Evolutionary conservation across 73 alveolate genomes (phyloP).

Genomic region (Paraurostyla sp.): DNA sequence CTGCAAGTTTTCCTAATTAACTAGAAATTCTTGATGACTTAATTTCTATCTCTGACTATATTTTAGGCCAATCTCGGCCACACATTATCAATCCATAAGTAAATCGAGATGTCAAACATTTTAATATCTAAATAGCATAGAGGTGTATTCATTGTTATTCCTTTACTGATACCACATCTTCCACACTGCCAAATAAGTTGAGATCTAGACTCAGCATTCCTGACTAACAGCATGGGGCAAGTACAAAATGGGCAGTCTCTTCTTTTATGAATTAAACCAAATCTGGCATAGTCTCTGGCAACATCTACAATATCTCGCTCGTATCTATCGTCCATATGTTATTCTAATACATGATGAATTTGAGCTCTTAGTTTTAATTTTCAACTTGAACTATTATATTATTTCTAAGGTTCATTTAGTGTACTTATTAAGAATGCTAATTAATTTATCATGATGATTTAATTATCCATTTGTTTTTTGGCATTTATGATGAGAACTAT

Average conservation of each 20-base stretch:
- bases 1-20: slow-evolving; percentile 55
- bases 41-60: slow-evolving; percentile 49
- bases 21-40: slow-evolving; percentile 45
- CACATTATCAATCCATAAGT: slow-evolving; percentile 60
- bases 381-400: too few relatives aligned
- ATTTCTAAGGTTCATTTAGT: too few relatives aligned
- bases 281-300: slow-evolving; percentile 43
- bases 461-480: too few relatives aligned
- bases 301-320: slow-evolving; percentile 48
- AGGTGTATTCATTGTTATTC: slow-evolving; percentile 61
- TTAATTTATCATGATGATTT: too few relatives aligned
- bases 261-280: slow-evolving; percentile 18
- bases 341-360: too few relatives aligned
- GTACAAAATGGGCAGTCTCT: slow-evolving; percentile 59
- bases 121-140: slow-evolving; percentile 56
- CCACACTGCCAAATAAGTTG: slow-evolving; percentile 59
- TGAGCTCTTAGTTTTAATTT: too few relatives aligned
- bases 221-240: slow-evolving; percentile 54
- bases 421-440: too few relatives aligned
- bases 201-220: slow-evolving; percentile 55
- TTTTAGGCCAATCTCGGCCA: slow-evolving; percentile 58
- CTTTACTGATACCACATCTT: slow-evolving; percentile 61
- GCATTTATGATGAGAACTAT: too few relatives aligned
- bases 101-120: slow-evolving; percentile 51
- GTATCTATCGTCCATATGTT: slow-evolving; percentile 56